These are phyloP conservation scores for Xylaria multiplex DNA, from an alignment of 2,329 filamentous ascomycete genomes.

Conservation along the genomic window DNA sequence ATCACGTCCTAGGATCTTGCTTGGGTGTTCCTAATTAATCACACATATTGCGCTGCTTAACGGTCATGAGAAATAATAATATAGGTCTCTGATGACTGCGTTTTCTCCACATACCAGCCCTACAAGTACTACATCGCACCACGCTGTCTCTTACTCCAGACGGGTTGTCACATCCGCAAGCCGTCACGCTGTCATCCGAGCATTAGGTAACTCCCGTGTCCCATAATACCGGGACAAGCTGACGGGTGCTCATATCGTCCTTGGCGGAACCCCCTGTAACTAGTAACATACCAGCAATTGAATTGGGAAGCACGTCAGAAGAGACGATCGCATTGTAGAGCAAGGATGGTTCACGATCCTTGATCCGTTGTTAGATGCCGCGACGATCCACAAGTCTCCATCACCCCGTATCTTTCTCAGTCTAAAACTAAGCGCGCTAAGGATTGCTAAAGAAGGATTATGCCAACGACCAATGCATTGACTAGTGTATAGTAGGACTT, in stretches of 20 bases:
- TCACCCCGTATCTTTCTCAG: neutral
- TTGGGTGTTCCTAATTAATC: neutral
- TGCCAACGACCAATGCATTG: slow-evolving; percentile 10
- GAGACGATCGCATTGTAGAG: neutral
- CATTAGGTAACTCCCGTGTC: slow-evolving; percentile 3
- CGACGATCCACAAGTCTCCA: slow-evolving; percentile 17
- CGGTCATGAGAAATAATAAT: neutral
- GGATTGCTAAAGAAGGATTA: slow-evolving; percentile 15
- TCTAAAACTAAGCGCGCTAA: neutral
- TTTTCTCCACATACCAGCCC: slow-evolving; percentile 30
- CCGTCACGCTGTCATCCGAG: slow-evolving; percentile 8
- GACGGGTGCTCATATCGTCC: neutral
- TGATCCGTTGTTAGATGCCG: slow-evolving; percentile 10
- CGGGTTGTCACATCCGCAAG: slow-evolving; percentile 22
- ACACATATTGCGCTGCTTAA: neutral
- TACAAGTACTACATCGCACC: slow-evolving; percentile 24
- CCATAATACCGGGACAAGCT: neutral
- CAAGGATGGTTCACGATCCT: slow-evolving; percentile 13
- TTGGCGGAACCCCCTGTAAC: neutral
- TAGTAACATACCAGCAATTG: neutral
- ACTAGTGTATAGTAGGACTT: neutral
- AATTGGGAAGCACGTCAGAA: neutral
- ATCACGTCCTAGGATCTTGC: neutral
- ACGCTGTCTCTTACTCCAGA: neutral
- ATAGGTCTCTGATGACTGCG: neutral